These are phyloP conservation scores for Arachnopeziza araneosa DNA, from an alignment of 2,329 filamentous ascomycete genomes.

Conservation along the genomic window DNA sequence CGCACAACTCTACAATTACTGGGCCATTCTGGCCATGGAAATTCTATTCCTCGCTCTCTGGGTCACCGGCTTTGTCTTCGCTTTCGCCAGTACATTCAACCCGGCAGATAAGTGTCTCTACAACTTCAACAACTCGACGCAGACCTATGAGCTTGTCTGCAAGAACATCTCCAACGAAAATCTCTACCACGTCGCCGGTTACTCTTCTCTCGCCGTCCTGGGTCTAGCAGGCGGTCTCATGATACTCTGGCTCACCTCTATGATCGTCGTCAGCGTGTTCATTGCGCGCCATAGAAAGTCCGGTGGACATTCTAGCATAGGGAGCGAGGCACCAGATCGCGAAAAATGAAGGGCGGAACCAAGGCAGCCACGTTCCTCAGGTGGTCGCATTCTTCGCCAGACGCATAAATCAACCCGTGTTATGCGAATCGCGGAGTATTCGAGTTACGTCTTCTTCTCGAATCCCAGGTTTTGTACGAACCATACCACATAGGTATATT, in stretches of 20 bases:
- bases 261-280: not conserved
- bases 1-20: slow-evolving; percentile 44
- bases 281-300: not conserved
- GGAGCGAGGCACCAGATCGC: not conserved
- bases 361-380: too few relatives aligned
- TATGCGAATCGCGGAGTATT: too few relatives aligned
- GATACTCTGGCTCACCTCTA: not conserved
- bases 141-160: not conserved
- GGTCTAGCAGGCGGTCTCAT: not conserved
- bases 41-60: slow-evolving; percentile 48
- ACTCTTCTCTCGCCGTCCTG: not conserved
- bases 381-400: too few relatives aligned
- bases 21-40: slow-evolving; percentile 46
- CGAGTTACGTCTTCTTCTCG: too few relatives aligned
- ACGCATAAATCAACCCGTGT: too few relatives aligned
- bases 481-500: too few relatives aligned
- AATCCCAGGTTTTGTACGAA: too few relatives aligned
- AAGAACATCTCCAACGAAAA: not conserved
- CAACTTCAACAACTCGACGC: not conserved
- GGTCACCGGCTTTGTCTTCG: slow-evolving; percentile 30
- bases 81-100: not conserved
- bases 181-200: not conserved
- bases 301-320: not conserved
- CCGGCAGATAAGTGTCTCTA: not conserved
- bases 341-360: not conserved